phyloP scores from a whole-genome alignment of 176 grass and related monocot genomes.

The Hordeum vulgare region DNA sequence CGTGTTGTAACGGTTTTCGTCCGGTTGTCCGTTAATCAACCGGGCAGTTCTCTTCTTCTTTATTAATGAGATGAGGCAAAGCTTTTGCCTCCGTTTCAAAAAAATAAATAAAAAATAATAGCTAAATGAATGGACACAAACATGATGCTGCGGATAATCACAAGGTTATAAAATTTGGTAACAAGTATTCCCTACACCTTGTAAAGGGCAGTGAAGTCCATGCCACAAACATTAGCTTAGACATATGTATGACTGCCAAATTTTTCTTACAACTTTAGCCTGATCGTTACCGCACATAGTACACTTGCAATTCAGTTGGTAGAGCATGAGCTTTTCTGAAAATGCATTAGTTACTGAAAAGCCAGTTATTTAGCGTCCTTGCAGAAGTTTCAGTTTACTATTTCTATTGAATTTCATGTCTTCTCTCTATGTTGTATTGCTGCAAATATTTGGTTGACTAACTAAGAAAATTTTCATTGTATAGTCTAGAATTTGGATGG shows the following conservation, averaged over 20 bases:
- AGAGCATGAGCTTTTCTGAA: not conserved
- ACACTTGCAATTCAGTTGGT: not conserved
- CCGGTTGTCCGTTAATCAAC: no score
- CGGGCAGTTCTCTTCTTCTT: no score
- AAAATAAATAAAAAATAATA: no score
- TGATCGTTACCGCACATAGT: not conserved
- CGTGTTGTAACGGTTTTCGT: no score
- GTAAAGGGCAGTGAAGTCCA: not conserved
- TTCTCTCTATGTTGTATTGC: not conserved
- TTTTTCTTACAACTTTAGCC: not conserved
- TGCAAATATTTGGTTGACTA: not conserved
- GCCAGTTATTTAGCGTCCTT: not conserved
- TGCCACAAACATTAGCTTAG: not conserved
- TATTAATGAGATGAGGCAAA: no score
- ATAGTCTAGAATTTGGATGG: slow-evolving; percentile 80
- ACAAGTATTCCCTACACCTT: not conserved
- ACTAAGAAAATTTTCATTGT: slow-evolving; percentile 14
- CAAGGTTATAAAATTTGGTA: not conserved
- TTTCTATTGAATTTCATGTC: slow-evolving; percentile 5
- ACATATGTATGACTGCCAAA: not conserved
- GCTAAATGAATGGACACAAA: not conserved
- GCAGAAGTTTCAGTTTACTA: not conserved
- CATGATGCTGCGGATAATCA: not conserved
- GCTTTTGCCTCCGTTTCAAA: no score
- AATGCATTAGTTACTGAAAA: not conserved